A percentile compares a stretch with the other conserved stretches of the same genome.
phyloP scores from a whole-genome alignment of 345 rosid genomes.

The Rhizophora apiculata region DNA sequence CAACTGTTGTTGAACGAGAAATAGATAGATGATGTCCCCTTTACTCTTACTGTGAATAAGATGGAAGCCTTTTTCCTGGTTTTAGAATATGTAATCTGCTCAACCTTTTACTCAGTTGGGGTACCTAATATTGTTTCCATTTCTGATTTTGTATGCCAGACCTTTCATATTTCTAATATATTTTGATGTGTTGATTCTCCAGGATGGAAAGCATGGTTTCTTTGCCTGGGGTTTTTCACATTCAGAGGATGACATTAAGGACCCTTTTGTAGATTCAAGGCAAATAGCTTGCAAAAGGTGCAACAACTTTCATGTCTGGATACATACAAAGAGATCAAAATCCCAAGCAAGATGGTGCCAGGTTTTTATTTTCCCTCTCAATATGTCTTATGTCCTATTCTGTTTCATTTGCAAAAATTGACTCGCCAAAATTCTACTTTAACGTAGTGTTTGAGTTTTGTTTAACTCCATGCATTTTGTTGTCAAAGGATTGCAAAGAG shows the following conservation, averaged over 20 bases:
- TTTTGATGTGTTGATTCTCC: constrained; percentile 23
- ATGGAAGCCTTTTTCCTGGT: background rate
- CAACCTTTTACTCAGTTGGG: background rate
- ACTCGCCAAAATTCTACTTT: background rate
- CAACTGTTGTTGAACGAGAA: background rate
- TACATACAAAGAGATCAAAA: constrained; percentile 66
- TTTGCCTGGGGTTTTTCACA: constrained; percentile 59
- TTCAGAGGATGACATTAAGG: constrained; percentile 59
- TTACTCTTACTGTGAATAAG: background rate
- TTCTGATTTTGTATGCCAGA: constrained; percentile 1
- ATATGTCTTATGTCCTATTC: background rate
- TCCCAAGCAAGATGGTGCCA: constrained; percentile 99
- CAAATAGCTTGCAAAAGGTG: constrained; percentile 89
- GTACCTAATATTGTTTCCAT: background rate
- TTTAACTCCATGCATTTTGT: constrained; percentile 14
- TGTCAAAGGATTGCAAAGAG: constrained; percentile 82
- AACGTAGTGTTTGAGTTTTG: constrained; percentile 12
- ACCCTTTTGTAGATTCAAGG: constrained; percentile 68
- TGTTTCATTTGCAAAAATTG: too few relatives aligned
- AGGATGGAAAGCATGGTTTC: constrained; percentile 57
- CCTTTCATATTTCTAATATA: constrained; percentile 13
- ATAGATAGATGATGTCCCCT: background rate
- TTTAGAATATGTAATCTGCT: background rate
- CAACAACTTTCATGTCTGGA: constrained; percentile 72
- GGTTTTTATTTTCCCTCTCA: constrained; percentile 42